These are phyloP conservation scores for Helianthus tuberosus DNA, from an alignment of 129 eudicot species.

Conservation along the genomic window DNA sequence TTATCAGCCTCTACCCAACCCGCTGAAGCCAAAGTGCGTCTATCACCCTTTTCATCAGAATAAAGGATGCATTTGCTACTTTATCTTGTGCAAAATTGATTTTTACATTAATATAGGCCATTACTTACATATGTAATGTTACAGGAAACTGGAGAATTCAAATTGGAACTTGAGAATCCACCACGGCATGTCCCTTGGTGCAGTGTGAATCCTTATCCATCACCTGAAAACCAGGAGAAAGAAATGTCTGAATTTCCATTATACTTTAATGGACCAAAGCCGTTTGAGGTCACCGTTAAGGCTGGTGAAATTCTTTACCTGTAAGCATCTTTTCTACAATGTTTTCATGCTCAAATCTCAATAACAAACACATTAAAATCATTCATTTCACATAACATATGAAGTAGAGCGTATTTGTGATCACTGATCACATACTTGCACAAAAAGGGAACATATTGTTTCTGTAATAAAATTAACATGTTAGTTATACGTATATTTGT, in stretches of 20 bases:
- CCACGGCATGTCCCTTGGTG: constrained; percentile 82
- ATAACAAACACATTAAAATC: not conserved
- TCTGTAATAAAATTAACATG: not conserved
- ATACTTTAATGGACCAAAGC: constrained; percentile 83
- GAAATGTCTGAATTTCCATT: constrained; percentile 64
- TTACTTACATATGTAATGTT: not conserved
- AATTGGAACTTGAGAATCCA: constrained; percentile 75
- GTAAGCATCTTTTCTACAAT: constrained; percentile 46
- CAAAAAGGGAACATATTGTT: constrained; percentile 6
- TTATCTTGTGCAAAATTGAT: not conserved
- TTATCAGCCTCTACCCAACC: no score
- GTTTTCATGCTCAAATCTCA: not conserved
- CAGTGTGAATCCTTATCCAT: constrained; percentile 86
- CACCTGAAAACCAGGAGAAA: constrained; percentile 39
- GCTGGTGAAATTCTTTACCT: constrained; percentile 94
- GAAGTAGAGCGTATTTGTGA: not conserved
- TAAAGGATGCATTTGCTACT: not conserved
- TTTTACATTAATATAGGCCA: not conserved
- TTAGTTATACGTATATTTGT: not conserved
- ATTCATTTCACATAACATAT: not conserved
- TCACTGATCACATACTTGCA: constrained; percentile 3
- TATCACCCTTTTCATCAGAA: not conserved
- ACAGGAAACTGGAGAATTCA: constrained; percentile 67
- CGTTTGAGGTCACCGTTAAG: constrained; percentile 87
- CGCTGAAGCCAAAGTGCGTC: not conserved